phyloP scores from a whole-genome alignment of 2,329 filamentous ascomycete genomes.

The Aspergillus pseudonomiae region DNA sequence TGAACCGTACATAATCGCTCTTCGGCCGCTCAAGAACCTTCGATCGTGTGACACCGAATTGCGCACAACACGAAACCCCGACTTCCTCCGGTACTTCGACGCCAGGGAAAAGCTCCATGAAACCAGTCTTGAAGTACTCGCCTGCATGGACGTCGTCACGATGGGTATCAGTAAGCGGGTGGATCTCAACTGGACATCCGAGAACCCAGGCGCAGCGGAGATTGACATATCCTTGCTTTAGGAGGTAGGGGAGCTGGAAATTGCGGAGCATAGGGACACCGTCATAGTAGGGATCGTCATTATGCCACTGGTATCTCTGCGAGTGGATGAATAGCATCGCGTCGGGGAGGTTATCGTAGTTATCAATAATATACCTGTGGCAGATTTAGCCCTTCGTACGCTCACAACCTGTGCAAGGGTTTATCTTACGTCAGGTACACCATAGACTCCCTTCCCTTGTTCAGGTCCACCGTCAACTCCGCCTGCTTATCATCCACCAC shows the following conservation, averaged over 20 bases:
- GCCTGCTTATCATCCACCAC: constrained; percentile 56
- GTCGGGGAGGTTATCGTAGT: constrained; percentile 45
- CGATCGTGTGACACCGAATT: constrained; percentile 56
- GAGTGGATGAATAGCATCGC: constrained; percentile 47
- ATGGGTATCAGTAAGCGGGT: constrained; percentile 47
- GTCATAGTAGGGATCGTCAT: constrained; percentile 57
- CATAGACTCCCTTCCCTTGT: constrained; percentile 49
- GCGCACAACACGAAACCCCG: constrained; percentile 58
- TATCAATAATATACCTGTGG: constrained; percentile 46
- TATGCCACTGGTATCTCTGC: constrained; percentile 50
- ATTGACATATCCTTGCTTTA: constrained; percentile 56
- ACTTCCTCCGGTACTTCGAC: constrained; percentile 47
- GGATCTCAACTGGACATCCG: constrained; percentile 56
- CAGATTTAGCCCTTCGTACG: neutral
- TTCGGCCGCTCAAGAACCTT: constrained; percentile 50
- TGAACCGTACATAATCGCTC: constrained; percentile 53
- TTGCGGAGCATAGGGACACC: constrained; percentile 52
- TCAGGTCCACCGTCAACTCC: constrained; percentile 51
- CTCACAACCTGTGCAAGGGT: neutral
- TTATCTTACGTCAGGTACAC: constrained; percentile 46
- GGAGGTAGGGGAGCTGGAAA: constrained; percentile 53
- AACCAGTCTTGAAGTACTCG: constrained; percentile 52
- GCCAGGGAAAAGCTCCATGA: constrained; percentile 52
- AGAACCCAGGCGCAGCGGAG: constrained; percentile 57
- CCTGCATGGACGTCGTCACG: constrained; percentile 52